These are phyloP conservation scores for Ascochyta clinopodiicola DNA, from an alignment of 2,329 filamentous ascomycete genomes.

Conservation along the genomic window DNA sequence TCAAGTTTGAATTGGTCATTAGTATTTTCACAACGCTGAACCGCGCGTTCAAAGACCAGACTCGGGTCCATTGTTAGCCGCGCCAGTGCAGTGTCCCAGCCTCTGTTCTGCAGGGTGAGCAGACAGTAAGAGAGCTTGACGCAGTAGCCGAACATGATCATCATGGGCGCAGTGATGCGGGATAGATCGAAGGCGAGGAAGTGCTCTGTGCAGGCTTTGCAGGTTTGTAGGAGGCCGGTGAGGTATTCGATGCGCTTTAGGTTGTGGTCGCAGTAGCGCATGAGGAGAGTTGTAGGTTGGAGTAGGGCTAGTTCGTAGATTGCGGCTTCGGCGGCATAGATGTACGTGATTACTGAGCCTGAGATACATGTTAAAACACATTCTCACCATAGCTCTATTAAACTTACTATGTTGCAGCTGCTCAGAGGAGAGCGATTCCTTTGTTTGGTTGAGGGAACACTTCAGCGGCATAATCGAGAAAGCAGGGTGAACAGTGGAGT, in stretches of 20 bases:
- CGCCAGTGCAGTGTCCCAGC: conserved; percentile 23
- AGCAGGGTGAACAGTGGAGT: conserved; percentile 12
- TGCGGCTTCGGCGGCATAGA: conserved; percentile 18
- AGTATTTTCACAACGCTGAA: conserved; percentile 12
- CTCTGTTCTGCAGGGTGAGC: conserved; percentile 17
- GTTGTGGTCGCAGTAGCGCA: conserved; percentile 14
- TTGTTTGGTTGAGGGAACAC: conserved; percentile 17
- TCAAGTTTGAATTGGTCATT: conserved; percentile 16
- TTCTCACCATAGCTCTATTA: neutral
- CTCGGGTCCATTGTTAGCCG: conserved; percentile 17
- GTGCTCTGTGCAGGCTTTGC: conserved; percentile 20
- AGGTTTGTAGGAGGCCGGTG: conserved; percentile 16
- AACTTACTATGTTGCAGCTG: conserved; percentile 23
- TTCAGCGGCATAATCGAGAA: conserved; percentile 24
- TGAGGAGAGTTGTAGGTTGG: conserved; percentile 1
- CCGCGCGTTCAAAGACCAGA: conserved; percentile 16
- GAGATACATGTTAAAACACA: neutral
- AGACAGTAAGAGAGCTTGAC: conserved; percentile 22
- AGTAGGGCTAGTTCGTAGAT: conserved; percentile 28
- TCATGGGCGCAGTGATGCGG: conserved; percentile 12
- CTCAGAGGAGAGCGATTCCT: conserved; percentile 8
- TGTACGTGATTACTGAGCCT: conserved; percentile 22
- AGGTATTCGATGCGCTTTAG: conserved; percentile 24
- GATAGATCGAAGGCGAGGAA: conserved; percentile 17
- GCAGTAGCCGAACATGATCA: conserved; percentile 23